Evolutionary conservation across 768 basidiomycete genomes (phyloP).

Genomic region (Termitomyces sp.): DNA sequence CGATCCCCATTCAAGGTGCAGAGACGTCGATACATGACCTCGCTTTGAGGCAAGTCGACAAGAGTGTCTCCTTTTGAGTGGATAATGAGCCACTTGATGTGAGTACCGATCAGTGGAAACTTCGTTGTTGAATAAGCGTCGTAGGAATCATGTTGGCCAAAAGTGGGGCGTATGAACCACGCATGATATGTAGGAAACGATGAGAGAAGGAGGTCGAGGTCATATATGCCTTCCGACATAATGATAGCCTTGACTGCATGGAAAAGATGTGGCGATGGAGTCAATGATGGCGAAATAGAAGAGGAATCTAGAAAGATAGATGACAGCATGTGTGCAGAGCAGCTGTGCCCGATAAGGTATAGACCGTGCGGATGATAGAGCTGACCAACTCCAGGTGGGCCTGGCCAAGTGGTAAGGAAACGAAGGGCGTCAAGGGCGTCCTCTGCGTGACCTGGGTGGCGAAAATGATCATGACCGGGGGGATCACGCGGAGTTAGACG

Average conservation of each 20-base stretch:
- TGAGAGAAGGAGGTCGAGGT: conserved; percentile 57
- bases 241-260: conserved; percentile 46
- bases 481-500: conserved; percentile 51
- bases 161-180: conserved; percentile 66
- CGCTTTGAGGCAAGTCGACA: conserved; percentile 58
- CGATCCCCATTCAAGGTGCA: conserved; percentile 25
- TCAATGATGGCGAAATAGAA: conserved; percentile 32
- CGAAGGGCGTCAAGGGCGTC: conserved; percentile 60
- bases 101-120: conserved; percentile 30
- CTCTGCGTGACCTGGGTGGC: conserved; percentile 66
- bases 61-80: conserved; percentile 72
- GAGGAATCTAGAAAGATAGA: conserved; percentile 60
- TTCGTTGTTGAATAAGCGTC: conserved; percentile 37
- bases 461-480: conserved; percentile 30
- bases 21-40: conserved; percentile 55
- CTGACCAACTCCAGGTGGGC: conserved; percentile 20
- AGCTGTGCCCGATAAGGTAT: conserved; percentile 74
- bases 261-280: conserved; percentile 37
- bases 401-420: conserved; percentile 46
- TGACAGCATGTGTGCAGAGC: conserved; percentile 74
- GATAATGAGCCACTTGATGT: conserved; percentile 61
- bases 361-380: conserved; percentile 36
- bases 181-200: conserved; percentile 62
- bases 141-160: conserved; percentile 50
- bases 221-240: conserved; percentile 75